Conservation (phyloP, 192 early-diverging fungal genomes). For the Mycoemilia scoparia region DNA sequence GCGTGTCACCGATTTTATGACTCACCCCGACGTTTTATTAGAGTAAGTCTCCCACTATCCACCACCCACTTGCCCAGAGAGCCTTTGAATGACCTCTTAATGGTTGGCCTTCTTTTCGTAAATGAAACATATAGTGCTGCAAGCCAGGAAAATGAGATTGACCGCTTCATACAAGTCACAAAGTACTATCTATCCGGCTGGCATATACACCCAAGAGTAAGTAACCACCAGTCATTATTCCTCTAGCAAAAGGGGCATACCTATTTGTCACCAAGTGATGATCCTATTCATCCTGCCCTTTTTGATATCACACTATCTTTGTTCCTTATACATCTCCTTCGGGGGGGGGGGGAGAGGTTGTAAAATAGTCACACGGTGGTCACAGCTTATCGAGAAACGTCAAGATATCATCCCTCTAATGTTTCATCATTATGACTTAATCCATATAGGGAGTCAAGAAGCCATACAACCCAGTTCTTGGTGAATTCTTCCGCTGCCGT, state of each 20-base stretch:
- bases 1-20: conserved; percentile 91
- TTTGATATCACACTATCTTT: not conserved
- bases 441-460: conserved; percentile 63
- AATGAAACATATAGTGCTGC: conserved; percentile 34
- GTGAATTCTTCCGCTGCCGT: conserved; percentile 76
- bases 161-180: conserved; percentile 66
- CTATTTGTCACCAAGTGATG: too few species aligned
- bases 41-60: conserved; percentile 28
- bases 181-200: conserved; percentile 78
- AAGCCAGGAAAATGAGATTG: conserved; percentile 43
- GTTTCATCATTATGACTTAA: not conserved
- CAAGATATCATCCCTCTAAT: not conserved
- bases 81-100: not conserved
- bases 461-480: conserved; percentile 87
- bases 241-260: too few species aligned
- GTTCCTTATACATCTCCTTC: too few species aligned
- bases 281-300: too few species aligned
- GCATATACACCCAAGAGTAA: conserved; percentile 81
- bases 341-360: too few species aligned
- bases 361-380: too few species aligned
- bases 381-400: too few species aligned
- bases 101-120: conserved; percentile 1
- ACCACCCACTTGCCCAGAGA: not conserved
- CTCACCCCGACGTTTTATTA: conserved; percentile 64
- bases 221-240: not conserved